These are phyloP conservation scores for Zygoascus sp. DNA, from an alignment of 1,139 yeast species.

Conservation along the genomic window DNA sequence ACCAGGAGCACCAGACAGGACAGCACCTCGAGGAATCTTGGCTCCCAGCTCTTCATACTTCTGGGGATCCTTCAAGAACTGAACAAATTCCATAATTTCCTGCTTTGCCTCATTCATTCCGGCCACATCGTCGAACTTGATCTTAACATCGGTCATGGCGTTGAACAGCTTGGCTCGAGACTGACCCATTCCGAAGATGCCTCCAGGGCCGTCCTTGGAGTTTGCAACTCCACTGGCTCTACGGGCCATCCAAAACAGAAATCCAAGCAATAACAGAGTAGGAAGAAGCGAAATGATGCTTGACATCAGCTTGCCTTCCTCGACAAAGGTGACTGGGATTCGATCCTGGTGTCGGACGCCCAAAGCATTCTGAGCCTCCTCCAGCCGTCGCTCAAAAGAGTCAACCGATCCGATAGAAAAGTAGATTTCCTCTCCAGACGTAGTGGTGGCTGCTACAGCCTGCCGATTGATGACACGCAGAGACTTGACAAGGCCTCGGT, in stretches of 20 bases:
- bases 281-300: constrained; percentile 75
- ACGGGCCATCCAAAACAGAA: constrained; percentile 44
- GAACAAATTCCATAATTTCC: constrained; percentile 96
- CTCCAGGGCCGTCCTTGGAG: constrained; percentile 42
- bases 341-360: constrained; percentile 60
- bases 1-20: constrained; percentile 98
- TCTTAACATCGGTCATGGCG: constrained; percentile 85
- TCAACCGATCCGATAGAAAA: constrained; percentile 92
- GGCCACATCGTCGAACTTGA: constrained; percentile 89
- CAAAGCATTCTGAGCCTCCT: constrained; percentile 65
- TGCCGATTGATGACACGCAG: constrained; percentile 48
- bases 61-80: constrained; percentile 80
- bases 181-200: constrained; percentile 62
- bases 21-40: constrained; percentile 96
- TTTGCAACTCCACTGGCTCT: constrained; percentile 32
- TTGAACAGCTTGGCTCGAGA: constrained; percentile 88
- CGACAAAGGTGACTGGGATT: constrained; percentile 77
- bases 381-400: constrained; percentile 80
- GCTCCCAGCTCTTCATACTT: constrained; percentile 93
- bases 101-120: constrained; percentile 98
- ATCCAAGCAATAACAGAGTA: constrained; percentile 67
- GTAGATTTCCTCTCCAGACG: constrained; percentile 35
- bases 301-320: constrained; percentile 60
- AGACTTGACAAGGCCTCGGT: constrained; percentile 75
- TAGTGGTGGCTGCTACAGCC: constrained; percentile 12